A percentile compares a stretch with the other conserved stretches of the same genome.
phyloP scores from a whole-genome alignment of 257 asterid genomes.

The Anisodus tanguticus region DNA sequence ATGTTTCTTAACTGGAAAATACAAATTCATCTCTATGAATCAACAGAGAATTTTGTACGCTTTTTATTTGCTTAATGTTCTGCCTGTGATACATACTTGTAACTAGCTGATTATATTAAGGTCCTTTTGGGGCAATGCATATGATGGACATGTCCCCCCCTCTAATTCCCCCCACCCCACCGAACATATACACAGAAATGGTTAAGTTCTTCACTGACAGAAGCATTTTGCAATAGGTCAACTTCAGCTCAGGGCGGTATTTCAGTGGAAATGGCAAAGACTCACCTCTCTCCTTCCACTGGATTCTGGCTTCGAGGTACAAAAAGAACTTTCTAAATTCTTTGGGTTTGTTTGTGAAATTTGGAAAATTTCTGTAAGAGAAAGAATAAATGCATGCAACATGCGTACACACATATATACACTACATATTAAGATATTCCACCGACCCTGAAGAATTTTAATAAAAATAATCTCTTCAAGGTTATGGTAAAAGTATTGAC shows the following conservation, averaged over 20 bases:
- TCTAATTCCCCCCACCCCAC: not conserved
- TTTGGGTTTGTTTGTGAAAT: constrained; percentile 13
- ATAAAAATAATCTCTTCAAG: not conserved
- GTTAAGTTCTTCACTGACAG: constrained; percentile 32
- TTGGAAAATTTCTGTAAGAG: not conserved
- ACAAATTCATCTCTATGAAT: constrained; percentile 1
- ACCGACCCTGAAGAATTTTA: not conserved
- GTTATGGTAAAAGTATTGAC: not conserved
- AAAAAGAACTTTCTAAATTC: not conserved
- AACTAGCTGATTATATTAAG: not conserved
- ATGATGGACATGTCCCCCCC: not conserved
- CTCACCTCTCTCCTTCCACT: constrained; percentile 76
- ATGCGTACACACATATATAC: not conserved
- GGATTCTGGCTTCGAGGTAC: constrained; percentile 97
- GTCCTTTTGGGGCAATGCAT: not conserved
- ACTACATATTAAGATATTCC: not conserved
- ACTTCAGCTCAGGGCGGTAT: constrained; percentile 93
- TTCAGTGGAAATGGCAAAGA: constrained; percentile 70
- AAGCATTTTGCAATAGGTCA: constrained; percentile 61
- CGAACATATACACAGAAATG: not conserved
- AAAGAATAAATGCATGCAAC: not conserved
- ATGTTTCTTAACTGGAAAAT: not conserved
- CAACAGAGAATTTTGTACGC: not conserved
- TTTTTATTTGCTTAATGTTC: not conserved
- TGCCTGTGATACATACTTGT: constrained; percentile 5